Evolutionary conservation across 495 filamentous ascomycete genomes (phyloP), one percentile per base, ranked within the genome.

Genomic region (Glutinoglossum americanum): DNA sequence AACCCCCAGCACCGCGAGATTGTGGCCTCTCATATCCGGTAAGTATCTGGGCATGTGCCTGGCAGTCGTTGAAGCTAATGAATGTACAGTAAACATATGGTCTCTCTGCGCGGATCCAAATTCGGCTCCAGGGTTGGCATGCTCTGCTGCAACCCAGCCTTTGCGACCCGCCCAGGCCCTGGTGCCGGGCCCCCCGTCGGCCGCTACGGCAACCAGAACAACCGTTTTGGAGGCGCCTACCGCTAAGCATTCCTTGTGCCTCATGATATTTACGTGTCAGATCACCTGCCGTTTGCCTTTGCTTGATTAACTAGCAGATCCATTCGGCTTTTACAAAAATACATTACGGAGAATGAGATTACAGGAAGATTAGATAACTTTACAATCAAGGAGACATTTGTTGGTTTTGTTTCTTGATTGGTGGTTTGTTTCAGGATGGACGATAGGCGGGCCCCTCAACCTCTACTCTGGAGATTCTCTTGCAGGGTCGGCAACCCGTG

Each of bases 91-190:
- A 98, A 98, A 73, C 92, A 98, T 70, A 98, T 98, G 92, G 92
- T 98, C 27, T 97, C 93, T 59, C 81, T 98, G 37, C 89, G 92
- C 58, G 92, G 92, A 47, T 97, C 92, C 62, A 98, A 98, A 67
- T 98, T 96, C 68, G 92, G 92, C 58, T 96, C 92, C 58, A 87
- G 92, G 55, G 92, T 97, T 48, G 92, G 90, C 53, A 96, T 97
- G 88, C 85, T 97, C 58, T 97, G 93, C 71, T 94, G 87, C 73
- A 97, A 96, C 65, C 90, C 89, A 33, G 84, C 84, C 28, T 78
- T 84, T 61, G 75, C 83, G 37, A 94, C 85, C 61, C 85, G 88
- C 49, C 87, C 89, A 33, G 87, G 87, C 39, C 87, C 89, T 57
- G 84, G 84, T 39, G 79, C 80, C 54, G 81, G 85, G 11, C 70